Evolutionary conservation across 1,284 basidiomycete species (phyloP), one percentile per base, ranked within the genome.

Genomic region (Papiliotrema fonsecae): DNA sequence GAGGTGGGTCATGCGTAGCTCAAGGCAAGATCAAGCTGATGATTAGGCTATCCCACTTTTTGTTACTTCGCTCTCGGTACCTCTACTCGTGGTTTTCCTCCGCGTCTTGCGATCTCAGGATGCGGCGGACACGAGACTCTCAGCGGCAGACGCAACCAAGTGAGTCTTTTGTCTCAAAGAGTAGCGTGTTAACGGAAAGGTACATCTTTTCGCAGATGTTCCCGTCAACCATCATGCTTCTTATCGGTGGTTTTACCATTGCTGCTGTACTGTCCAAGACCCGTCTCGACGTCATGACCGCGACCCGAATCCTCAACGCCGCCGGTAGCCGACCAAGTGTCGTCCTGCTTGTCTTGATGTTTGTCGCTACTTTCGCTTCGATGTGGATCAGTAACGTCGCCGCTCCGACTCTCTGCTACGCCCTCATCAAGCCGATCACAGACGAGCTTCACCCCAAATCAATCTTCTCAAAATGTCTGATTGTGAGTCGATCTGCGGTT

Each of bases 321-420:
- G 96, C 96, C 2, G 94, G 96, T 1, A 87, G 88, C 7, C 80
- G 81, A 49, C 96, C 93, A 0, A 84, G 82, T 57, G 83, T 81
- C 0, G 93, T 99, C 2, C 77, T 98, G 16, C 80, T 98, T 32
- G 87, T 91, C 0, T 90, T 97, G 73, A 98, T 98, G 96, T 82
- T 79, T 34, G 93, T 98, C 4, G 88, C 93, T 1, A 97, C 93
- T 67, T 98, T 98, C 68, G 92, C 94, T 2, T 91, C 88, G 70
- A 99, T 97, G 96, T 98, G 93, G 96, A 97, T 98, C 64, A 90
- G 87, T 69, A 97, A 99, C 67, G 94, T 98, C 14, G 94, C 94
- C 0, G 94, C 94, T 6, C 96, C 96, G 13, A 97, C 94, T 1
- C 78, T 98, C 13, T 97, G 93, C 76, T 98, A 97, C 71, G 92